Evolutionary conservation across 257 asterid species (phyloP).

Genomic region (Anisodus tanguticus): DNA sequence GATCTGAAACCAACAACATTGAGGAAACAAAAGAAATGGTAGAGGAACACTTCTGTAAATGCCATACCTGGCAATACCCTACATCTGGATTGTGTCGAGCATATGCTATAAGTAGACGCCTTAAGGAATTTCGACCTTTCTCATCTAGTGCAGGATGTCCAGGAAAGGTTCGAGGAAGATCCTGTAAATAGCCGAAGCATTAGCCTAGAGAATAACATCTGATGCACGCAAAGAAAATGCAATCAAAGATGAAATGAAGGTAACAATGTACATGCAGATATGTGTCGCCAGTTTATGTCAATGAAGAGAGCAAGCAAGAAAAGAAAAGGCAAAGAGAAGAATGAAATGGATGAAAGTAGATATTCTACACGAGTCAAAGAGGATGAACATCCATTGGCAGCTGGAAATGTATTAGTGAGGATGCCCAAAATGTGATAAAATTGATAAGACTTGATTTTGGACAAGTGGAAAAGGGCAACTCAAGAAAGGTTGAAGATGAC

Average conservation of each 20-base stretch:
- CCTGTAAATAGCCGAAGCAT: constrained; percentile 55
- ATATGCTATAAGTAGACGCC: constrained; percentile 89
- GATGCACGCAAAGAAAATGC: not conserved
- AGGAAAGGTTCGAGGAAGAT: constrained; percentile 92
- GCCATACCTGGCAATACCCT: constrained; percentile 89
- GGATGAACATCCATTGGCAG: constrained; percentile 27
- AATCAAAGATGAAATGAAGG: constrained; percentile 30
- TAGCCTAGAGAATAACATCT: constrained; percentile 39
- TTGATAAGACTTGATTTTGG: not conserved
- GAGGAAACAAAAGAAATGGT: constrained; percentile 24
- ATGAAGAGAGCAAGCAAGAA: constrained; percentile 25
- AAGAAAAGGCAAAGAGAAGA: constrained; percentile 25
- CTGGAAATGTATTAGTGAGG: constrained; percentile 24
- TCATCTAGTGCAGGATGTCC: constrained; percentile 95
- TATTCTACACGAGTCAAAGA: constrained; percentile 17
- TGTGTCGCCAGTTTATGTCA: constrained; percentile 4
- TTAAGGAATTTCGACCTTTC: constrained; percentile 75
- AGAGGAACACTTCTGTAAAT: constrained; percentile 33
- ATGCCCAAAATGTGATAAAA: constrained; percentile 10
- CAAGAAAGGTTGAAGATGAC: constrained; percentile 33
- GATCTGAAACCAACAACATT: not conserved
- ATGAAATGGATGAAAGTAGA: not conserved
- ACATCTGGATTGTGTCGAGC: constrained; percentile 91
- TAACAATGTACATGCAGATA: constrained; percentile 18
- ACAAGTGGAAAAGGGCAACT: constrained; percentile 24